A percentile compares a stretch with the other conserved stretches of the same genome.
Evolutionary conservation across 768 basidiomycete species (phyloP).

Genomic region (Lactarius tabidus): DNA sequence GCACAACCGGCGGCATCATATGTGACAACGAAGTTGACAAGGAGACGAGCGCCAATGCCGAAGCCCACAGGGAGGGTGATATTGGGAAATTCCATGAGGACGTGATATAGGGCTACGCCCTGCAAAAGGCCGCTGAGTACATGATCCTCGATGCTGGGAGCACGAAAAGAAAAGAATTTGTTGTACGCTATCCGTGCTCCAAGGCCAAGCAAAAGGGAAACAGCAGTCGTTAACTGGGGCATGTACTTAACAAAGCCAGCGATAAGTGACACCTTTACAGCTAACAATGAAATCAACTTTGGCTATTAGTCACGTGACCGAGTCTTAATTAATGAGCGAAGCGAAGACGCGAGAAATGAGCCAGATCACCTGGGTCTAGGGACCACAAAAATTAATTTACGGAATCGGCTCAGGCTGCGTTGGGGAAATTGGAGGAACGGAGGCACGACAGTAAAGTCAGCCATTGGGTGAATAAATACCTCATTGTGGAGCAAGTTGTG

Average conservation of each 20-base stretch:
- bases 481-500: no score
- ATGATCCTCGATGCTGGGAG: slow-evolving; percentile 49
- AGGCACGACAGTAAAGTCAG: no score
- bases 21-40: slow-evolving; percentile 54
- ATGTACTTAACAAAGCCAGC: slow-evolving; percentile 28
- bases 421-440: no score
- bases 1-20: slow-evolving; percentile 54
- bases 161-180: slow-evolving; percentile 44
- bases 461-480: no score
- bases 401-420: no score
- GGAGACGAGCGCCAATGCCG: slow-evolving; percentile 56
- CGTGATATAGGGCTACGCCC: slow-evolving; percentile 68
- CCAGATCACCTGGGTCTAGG: no score
- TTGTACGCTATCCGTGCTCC: slow-evolving; percentile 69
- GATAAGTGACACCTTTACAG: neutral
- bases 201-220: slow-evolving; percentile 69
- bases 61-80: slow-evolving; percentile 54
- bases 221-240: slow-evolving; percentile 48
- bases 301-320: slow-evolving; percentile 25
- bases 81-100: slow-evolving; percentile 50
- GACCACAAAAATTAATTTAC: no score
- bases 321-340: neutral
- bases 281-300: neutral
- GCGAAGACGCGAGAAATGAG: no score
- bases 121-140: slow-evolving; percentile 71